Evolutionary conservation across 2,329 filamentous ascomycete genomes (phyloP), one percentile per base, ranked within the genome.

Genomic region (Orbilia quercus): DNA sequence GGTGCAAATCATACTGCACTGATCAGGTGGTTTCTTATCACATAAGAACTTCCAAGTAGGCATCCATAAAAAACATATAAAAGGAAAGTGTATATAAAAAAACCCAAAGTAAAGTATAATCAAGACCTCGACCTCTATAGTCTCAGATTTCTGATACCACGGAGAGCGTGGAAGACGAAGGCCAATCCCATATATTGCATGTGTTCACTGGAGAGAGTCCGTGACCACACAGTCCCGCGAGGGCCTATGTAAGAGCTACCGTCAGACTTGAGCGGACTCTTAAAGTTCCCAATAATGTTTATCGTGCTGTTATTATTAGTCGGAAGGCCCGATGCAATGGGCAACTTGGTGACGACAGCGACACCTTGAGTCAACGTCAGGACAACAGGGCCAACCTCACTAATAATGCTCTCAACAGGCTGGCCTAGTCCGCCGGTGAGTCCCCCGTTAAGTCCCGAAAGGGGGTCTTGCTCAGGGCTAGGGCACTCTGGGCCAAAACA

Each of bases 341-440:
- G 66, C 12, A 58, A 11, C 14, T 51, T 20, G 7, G 66, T 71
- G 14, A 48, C 14, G 22, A 71, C 65, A n/a, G 18, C 48, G 16
- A 62, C 14, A 11, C 31, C 57, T 28, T 63, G 50, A 3, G 66
- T 71, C 22, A 71, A 38, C n/a, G 57, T 57, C 50, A 71, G 66
- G 25, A 63, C 18, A 11, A 55, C 36, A 9, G 3, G 34, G 2
- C 42, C 47, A 28, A 28, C 45, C 12, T n/a, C 64, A 44, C 14
- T 38, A 23, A 25, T 16, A 6, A 47, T 16, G 16, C 38, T 69
- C 31, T 59, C 54, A 16, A 58, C 14, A 22, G 45, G 44, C 25
- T 44, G 7, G 2, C 22, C 38, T 14, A 63, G 11, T 16, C 11
- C 59, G 23, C 36, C n/a, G 23, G 16, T 20, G 22, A 55, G 48